Evolutionary conservation across 148 eudicot species (phyloP).

Genomic region (Selenicereus undatus): DNA sequence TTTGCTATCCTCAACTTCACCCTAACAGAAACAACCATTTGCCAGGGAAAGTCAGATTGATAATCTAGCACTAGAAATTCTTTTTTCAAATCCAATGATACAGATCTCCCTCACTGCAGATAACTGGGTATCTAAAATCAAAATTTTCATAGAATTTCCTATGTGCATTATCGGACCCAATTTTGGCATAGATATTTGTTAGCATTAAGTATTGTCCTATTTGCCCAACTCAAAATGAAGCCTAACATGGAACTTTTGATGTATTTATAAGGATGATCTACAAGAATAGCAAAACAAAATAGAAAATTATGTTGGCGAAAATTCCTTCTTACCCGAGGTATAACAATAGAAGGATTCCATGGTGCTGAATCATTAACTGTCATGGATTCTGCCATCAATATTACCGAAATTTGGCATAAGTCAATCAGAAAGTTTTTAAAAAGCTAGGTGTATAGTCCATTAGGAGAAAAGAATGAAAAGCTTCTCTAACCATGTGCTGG

Average conservation of each 20-base stretch:
- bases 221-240: too few relatives aligned
- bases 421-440: neutral
- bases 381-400: slow-evolving; percentile 39
- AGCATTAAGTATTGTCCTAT: too few relatives aligned
- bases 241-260: too few relatives aligned
- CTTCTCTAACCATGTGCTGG: slow-evolving; percentile 49
- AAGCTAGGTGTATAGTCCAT: neutral
- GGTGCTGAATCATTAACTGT: slow-evolving; percentile 43
- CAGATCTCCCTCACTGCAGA: neutral
- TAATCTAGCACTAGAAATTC: neutral
- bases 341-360: slow-evolving; percentile 48
- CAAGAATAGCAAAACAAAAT: neutral
- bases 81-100: neutral
- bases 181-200: neutral
- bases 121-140: neutral
- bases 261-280: too few relatives aligned
- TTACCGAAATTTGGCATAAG: slow-evolving; percentile 1
- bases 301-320: too few relatives aligned
- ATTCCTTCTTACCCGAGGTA: slow-evolving; percentile 27
- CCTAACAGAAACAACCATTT: slow-evolving; percentile 30
- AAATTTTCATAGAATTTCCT: neutral
- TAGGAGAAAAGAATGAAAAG: neutral
- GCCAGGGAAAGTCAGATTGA: slow-evolving; percentile 12
- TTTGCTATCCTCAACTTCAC: slow-evolving; percentile 57
- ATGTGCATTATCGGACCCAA: neutral